phyloP scores from a whole-genome alignment of 805 yeast species.

The Spathaspora sp. region DNA sequence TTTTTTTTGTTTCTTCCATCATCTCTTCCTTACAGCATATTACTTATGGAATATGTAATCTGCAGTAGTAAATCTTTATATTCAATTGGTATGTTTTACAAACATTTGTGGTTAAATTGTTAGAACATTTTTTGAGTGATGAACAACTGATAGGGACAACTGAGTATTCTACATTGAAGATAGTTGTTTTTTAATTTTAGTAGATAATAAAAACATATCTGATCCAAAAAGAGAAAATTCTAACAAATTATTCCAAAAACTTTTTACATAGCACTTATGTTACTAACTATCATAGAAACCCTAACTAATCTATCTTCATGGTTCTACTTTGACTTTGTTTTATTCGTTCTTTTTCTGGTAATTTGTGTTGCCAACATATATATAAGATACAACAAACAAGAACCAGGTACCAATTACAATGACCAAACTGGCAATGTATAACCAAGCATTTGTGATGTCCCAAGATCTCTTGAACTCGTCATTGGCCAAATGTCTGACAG shows the following conservation, averaged over 20 bases:
- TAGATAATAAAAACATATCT: slow-evolving; percentile 21
- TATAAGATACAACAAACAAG: slow-evolving; percentile 64
- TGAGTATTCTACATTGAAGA: slow-evolving; percentile 20
- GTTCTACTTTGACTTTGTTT: neutral
- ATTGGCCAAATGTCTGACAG: slow-evolving; percentile 91
- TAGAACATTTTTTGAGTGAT: slow-evolving; percentile 8
- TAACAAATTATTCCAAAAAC: neutral
- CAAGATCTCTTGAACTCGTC: slow-evolving; percentile 92
- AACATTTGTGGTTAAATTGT: neutral
- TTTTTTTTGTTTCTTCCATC: neutral
- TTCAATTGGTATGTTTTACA: neutral
- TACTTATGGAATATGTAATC: neutral
- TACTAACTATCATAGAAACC: neutral
- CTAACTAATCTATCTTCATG: neutral
- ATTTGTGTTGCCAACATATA: slow-evolving; percentile 36
- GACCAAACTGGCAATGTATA: slow-evolving; percentile 69
- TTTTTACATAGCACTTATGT: neutral
- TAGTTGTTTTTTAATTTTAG: slow-evolving; percentile 12
- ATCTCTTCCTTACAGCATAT: neutral
- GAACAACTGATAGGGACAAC: slow-evolving; percentile 26
- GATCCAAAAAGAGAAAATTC: slow-evolving; percentile 2
- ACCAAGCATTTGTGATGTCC: slow-evolving; percentile 92
- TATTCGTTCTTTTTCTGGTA: slow-evolving; percentile 22
- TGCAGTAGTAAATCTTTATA: neutral
- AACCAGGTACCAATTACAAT: slow-evolving; percentile 77